A percentile compares a stretch with the other conserved stretches of the same genome.
These are phyloP conservation scores for Acacia acuminata DNA, from an alignment of 306 rosid species.

Conservation along the genomic window DNA sequence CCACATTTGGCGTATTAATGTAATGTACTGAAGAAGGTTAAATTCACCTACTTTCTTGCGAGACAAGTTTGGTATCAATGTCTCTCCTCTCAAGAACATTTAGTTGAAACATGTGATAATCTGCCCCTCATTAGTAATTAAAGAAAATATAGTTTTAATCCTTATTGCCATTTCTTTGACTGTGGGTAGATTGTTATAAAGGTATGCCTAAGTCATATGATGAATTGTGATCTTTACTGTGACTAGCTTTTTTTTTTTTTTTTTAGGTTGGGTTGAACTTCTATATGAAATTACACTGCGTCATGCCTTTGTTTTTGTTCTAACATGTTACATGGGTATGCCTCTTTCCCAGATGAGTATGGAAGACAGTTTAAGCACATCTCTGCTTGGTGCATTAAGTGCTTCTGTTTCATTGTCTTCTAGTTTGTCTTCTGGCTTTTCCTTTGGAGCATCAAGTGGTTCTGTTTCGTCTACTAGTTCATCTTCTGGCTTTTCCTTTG, in stretches of 20 bases:
- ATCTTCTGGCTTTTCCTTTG: neutral
- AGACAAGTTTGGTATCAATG: slow-evolving; percentile 16
- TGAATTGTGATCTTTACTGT: slow-evolving; percentile 21
- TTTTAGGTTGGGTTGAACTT: slow-evolving; percentile 6
- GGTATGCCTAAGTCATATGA: neutral
- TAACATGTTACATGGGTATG: slow-evolving; percentile 10
- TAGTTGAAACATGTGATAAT: slow-evolving; percentile 9
- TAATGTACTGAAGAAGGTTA: neutral
- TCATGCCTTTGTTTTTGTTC: neutral
- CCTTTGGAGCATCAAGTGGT: neutral
- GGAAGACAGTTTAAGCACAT: too few relatives aligned
- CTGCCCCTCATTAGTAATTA: neutral
- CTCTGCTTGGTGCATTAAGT: slow-evolving; percentile 42
- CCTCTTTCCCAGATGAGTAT: slow-evolving; percentile 54
- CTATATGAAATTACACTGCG: neutral
- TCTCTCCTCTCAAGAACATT: neutral
- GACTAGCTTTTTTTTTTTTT: neutral
- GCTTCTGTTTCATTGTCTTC: slow-evolving; percentile 42
- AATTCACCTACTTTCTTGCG: neutral
- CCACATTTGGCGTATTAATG: neutral
- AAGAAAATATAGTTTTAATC: neutral
- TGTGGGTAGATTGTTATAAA: neutral
- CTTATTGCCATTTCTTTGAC: neutral
- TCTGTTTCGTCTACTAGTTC: slow-evolving; percentile 43
- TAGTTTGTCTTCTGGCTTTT: neutral